Evolutionary conservation across 2,329 filamentous ascomycete species (phyloP), one percentile per base, ranked within the genome.

Genomic region (Epichloe coenophiala): DNA sequence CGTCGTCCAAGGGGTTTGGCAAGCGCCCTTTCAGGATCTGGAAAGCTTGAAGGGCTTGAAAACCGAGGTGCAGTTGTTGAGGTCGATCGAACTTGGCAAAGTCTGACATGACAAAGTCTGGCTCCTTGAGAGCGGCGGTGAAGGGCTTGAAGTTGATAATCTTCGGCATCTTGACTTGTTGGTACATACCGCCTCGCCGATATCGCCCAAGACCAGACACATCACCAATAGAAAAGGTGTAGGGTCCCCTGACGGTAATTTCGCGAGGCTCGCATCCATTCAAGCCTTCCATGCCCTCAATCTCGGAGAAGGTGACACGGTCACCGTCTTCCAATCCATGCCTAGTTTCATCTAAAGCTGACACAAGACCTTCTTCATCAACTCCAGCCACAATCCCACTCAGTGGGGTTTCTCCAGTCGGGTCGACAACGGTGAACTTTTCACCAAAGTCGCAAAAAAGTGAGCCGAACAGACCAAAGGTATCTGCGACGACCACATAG

Each of bases 361-460:
- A 95, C 3, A 98, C 91, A 46, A 96, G 65, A 19, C 93, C 93
- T 43, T 93, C 86, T 55, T 93, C 86, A 60, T 94, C 82, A 59
- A 98, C 93, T 50, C 78, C 85, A 42, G 91, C 91, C 50, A 98
- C 78, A 55, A 98, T 98, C 23, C 93, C 93, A 62, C 74, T 88
- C 35, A 88, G 73, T 5, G 88, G 85, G 55, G 87, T 87, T 71
- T 98, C 93, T 59, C 93, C 93, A 15, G 86, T 97, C 4, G 89
- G 73, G 63, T 98, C 93, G 56, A 88, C 83, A 50, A 93, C 81
- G 5, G 87, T 88, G 68, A 98, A 98, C 61, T 93, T 87, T 62
- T 91, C 82, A 59, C 93, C 93, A 64, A 98, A 98, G 63, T 98
- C 93, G 61, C 90, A 96, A 72, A 98, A 98, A 98, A 98, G 86